Evolutionary conservation across 371 early-diverging fungal species (phyloP).

Genomic region (Syncephalastrum racemosum): DNA sequence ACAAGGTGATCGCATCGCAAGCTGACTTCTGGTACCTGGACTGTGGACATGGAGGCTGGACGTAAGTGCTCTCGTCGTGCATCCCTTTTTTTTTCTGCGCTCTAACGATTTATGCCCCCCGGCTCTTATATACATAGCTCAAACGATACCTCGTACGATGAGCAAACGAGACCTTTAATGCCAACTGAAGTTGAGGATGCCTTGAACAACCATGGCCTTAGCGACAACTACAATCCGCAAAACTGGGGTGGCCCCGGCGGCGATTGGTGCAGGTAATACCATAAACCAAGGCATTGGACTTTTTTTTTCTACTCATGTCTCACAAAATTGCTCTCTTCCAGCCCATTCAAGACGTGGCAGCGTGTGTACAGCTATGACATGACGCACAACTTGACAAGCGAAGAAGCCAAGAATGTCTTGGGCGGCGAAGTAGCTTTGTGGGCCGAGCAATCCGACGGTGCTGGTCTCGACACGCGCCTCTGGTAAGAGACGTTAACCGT

Average conservation of each 20-base stretch:
- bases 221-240: constrained; percentile 27
- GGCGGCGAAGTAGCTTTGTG: constrained; percentile 65
- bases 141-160: constrained; percentile 42
- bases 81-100: too few relatives aligned
- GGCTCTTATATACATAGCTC: constrained; percentile 8
- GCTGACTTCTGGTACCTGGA: constrained; percentile 70
- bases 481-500: constrained; percentile 43
- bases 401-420: constrained; percentile 45
- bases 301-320: not conserved
- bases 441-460: constrained; percentile 73
- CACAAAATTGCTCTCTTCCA: constrained; percentile 10
- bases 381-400: constrained; percentile 56
- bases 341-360: constrained; percentile 83
- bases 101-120: too few relatives aligned
- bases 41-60: constrained; percentile 69
- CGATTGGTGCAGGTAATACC: constrained; percentile 47
- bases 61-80: constrained; percentile 17
- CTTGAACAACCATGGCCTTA: constrained; percentile 20
- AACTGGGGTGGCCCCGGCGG: constrained; percentile 48
- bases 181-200: constrained; percentile 19
- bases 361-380: constrained; percentile 75
- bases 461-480: constrained; percentile 60
- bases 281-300: not conserved
- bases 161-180: constrained; percentile 34
- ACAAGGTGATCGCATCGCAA: constrained; percentile 59